phyloP scores from a whole-genome alignment of 73 alveolate genomes.

The Tetrahymena borealis region DNA sequence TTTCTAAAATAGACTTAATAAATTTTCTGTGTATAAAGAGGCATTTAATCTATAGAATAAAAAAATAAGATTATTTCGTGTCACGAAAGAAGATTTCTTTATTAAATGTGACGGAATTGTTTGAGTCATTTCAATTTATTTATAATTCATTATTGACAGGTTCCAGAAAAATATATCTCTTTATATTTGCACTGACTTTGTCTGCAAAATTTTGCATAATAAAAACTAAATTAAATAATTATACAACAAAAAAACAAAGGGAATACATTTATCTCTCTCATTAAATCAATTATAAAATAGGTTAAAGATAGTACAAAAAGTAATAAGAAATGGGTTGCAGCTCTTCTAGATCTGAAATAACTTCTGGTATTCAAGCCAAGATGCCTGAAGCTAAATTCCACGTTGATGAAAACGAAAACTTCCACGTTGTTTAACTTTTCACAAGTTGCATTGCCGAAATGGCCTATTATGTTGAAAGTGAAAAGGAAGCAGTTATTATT shows the following conservation, averaged over 20 bases:
- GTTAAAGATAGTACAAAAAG: not conserved
- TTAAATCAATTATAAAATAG: not conserved
- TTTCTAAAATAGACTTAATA: too few species aligned
- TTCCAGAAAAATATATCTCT: not conserved
- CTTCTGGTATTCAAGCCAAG: not conserved
- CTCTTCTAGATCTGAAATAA: not conserved
- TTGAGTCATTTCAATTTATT: not conserved
- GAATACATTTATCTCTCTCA: not conserved
- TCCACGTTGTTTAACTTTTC: not conserved
- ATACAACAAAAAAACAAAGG: not conserved
- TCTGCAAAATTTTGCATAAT: not conserved
- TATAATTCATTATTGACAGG: not conserved
- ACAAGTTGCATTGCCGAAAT: constrained; percentile 38
- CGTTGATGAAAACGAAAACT: not conserved
- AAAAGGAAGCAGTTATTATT: constrained; percentile 36
- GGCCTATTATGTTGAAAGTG: constrained; percentile 43
- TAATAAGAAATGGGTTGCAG: not conserved
- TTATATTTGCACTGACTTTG: too few species aligned
- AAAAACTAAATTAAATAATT: not conserved
- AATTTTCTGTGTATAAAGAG: too few species aligned
- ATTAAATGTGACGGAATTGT: not conserved
- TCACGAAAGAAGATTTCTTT: not conserved
- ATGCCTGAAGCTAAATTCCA: not conserved
- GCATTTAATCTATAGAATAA: not conserved
- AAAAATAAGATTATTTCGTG: not conserved